phyloP scores from a whole-genome alignment of 805 yeast species.

The Tetrapisispora pingtungensis region DNA sequence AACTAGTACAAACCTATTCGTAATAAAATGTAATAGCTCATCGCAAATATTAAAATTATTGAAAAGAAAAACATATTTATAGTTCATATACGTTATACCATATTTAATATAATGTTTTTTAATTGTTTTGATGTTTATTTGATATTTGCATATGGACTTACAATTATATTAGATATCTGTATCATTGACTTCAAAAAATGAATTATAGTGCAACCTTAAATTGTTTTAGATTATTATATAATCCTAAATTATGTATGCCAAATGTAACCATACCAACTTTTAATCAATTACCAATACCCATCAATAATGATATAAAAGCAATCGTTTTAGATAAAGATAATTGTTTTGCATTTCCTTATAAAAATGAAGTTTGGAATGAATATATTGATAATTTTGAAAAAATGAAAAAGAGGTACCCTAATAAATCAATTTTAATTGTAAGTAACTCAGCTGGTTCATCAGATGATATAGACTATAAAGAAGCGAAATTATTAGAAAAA shows the following conservation, averaged over 20 bases:
- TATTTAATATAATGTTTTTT: too few species aligned
- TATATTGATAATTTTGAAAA: slow-evolving; percentile 48
- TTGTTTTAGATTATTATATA: slow-evolving; percentile 44
- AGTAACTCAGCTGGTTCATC: slow-evolving; percentile 89
- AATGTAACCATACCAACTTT: slow-evolving; percentile 47
- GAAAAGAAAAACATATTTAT: too few species aligned
- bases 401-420: slow-evolving; percentile 50
- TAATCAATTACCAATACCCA: slow-evolving; percentile 50
- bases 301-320: slow-evolving; percentile 45
- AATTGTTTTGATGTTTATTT: too few species aligned
- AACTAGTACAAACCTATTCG: too few species aligned
- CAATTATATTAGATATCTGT: too few species aligned
- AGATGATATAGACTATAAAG: slow-evolving; percentile 50
- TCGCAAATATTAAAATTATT: too few species aligned
- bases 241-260: slow-evolving; percentile 65
- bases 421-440: slow-evolving; percentile 58
- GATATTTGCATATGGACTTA: too few species aligned
- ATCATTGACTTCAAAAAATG: slow-evolving; percentile 19
- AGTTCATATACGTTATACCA: too few species aligned
- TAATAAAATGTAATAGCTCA: too few species aligned
- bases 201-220: slow-evolving; percentile 74
- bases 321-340: slow-evolving; percentile 90
- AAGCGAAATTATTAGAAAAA: slow-evolving; percentile 54
- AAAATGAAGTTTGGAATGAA: slow-evolving; percentile 68
- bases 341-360: slow-evolving; percentile 81